Base-by-base conservation (phyloP, 805 yeast genomes). In the Suhomyces tanzawaensis region DNA sequence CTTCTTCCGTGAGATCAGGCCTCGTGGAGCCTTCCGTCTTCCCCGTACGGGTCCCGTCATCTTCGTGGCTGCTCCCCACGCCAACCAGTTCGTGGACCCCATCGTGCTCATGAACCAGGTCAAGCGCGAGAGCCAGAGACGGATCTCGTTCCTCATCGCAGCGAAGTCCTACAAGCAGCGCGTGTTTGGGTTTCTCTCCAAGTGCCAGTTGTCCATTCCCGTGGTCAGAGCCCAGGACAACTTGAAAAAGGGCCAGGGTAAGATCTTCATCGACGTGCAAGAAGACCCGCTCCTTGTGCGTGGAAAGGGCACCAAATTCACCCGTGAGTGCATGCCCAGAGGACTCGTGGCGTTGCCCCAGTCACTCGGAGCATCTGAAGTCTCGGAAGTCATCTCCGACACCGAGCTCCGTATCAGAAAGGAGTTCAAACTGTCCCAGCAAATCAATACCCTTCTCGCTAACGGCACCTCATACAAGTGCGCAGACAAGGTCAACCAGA, bases 51-150 rank as follows among this genome's bases (percentile, higher is more conserved):
- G 96, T 0, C 91, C 98, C 0, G 82, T 89, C 7, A 83, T 91
- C 38, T 82, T 93, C 45, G 98, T 93, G 24, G 95, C 93, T 8
- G 99, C 96, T 2, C 98, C 98, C 1, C 99, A 91, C 66, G 95
- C 96, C n/a, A 87, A 87, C 55, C 95, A 87, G 63, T 90, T 90
- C 56, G 88, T 90, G 23, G 77, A 77, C 37, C 91, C 93, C 2
- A 77, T 90, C 34, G 74, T 93, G 36, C 69, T 93, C 32, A 82
- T 87, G 85, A 82, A 85, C 32, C 91, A 85, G 55, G 91, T 86
- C 18, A 76, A 81, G 49, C 67, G 69, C 35, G 79, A 78, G 40
- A 74, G 84, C 2, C 74, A 79, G 6, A 71, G 96, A 44, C 67
- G 91, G 29, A 76, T 86, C 12, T 77, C 88, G 15, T 89, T 90